Conservation (phyloP, 2,329 filamentous ascomycete genomes). For the Zasmidium cellare region DNA sequence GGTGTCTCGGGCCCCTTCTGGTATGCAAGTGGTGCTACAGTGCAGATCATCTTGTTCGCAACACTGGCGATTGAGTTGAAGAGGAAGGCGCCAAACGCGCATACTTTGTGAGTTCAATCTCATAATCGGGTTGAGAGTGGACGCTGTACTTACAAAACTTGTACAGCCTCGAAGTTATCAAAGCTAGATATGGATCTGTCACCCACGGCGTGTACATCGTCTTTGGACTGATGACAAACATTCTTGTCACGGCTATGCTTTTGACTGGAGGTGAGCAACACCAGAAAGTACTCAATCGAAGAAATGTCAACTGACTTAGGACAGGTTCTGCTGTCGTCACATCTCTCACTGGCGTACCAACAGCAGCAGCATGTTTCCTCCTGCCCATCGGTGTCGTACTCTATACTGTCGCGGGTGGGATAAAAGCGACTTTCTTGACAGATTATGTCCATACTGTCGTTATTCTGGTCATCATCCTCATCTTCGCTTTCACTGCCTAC, state of each 20-base stretch:
- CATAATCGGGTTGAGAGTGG: too few species aligned
- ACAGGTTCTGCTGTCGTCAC: constrained; percentile 62
- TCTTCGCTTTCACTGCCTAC: constrained; percentile 82
- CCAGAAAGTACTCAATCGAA: not conserved
- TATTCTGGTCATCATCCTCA: constrained; percentile 78
- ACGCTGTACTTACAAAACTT: too few species aligned
- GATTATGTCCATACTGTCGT: constrained; percentile 87
- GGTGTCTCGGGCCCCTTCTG: constrained; percentile 67
- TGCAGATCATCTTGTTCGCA: constrained; percentile 86
- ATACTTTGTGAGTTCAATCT: constrained; percentile 53
- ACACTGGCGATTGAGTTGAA: constrained; percentile 90
- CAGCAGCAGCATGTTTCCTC: constrained; percentile 79
- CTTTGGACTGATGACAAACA: constrained; percentile 75
- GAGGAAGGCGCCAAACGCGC: constrained; percentile 80
- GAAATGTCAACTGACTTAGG: not conserved
- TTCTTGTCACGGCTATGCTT: constrained; percentile 85
- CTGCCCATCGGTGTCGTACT: constrained; percentile 73
- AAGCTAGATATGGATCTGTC: constrained; percentile 71
- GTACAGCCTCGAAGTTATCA: constrained; percentile 71
- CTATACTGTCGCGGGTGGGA: constrained; percentile 73
- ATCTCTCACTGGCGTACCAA: constrained; percentile 71
- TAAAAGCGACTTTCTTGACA: constrained; percentile 85
- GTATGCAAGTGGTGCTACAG: constrained; percentile 69
- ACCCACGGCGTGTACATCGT: constrained; percentile 78
- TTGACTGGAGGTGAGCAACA: constrained; percentile 67